Percentiles rank a stretch among this genome's conserved stretches.
Conservation (phyloP, 495 filamentous ascomycete species). For the Penicillium coprophilum region DNA sequence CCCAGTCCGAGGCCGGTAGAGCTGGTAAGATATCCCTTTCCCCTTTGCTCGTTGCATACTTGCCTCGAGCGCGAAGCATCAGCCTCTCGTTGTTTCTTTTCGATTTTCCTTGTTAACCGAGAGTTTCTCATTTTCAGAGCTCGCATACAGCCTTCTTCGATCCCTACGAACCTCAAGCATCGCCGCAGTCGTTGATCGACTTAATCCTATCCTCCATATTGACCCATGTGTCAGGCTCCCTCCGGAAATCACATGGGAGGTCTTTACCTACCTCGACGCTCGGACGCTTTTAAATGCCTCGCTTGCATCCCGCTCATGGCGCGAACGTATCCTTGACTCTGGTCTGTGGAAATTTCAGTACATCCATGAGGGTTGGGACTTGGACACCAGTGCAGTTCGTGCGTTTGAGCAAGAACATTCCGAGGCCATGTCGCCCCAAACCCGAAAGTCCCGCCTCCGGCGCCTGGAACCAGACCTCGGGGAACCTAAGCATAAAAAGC, state of each 20-base stretch:
- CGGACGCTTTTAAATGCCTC: constrained; percentile 74
- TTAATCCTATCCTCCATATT: constrained; percentile 82
- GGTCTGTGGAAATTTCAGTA: constrained; percentile 85
- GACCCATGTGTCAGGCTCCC: constrained; percentile 86
- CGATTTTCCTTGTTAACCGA: constrained; percentile 13
- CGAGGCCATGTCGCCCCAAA: constrained; percentile 40
- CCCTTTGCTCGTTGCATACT: not conserved
- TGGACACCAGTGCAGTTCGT: constrained; percentile 63
- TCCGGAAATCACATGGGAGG: constrained; percentile 81
- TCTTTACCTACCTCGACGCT: constrained; percentile 81
- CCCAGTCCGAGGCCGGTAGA: constrained; percentile 53
- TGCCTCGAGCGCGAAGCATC: not conserved
- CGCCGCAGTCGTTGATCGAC: constrained; percentile 70
- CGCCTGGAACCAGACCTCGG: constrained; percentile 46
- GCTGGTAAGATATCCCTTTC: constrained; percentile 45
- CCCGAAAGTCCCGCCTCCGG: constrained; percentile 46
- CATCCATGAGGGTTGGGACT: constrained; percentile 78
- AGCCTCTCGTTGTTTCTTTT: not conserved
- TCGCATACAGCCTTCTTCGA: constrained; percentile 59
- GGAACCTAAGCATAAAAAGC: constrained; percentile 53
- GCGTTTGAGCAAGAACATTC: constrained; percentile 63
- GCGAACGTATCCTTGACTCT: constrained; percentile 74
- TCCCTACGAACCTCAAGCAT: constrained; percentile 74
- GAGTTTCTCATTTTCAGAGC: constrained; percentile 32
- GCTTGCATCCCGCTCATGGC: constrained; percentile 77